phyloP scores from a whole-genome alignment of 176 grass and related monocot genomes.

The Chrysopogon serrulatus region DNA sequence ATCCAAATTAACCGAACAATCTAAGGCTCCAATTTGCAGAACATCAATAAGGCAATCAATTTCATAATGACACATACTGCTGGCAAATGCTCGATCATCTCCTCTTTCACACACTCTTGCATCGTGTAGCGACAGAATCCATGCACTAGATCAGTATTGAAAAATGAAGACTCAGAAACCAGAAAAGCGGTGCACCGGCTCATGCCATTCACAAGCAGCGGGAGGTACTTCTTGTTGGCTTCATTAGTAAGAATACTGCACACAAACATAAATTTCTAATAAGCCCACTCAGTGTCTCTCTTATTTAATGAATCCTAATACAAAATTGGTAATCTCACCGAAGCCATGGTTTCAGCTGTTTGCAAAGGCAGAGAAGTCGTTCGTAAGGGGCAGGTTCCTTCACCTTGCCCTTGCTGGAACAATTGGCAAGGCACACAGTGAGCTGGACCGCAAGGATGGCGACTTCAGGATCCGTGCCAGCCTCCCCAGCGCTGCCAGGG shows the following conservation, averaged over 20 bases:
- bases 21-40: conserved; percentile 5
- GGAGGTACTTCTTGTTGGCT: conserved; percentile 34
- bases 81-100: conserved; percentile 41
- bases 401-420: conserved; percentile 52
- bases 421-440: conserved; percentile 47
- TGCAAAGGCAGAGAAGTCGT: conserved; percentile 40
- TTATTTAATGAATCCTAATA: neutral
- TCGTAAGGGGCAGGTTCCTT: conserved; percentile 41
- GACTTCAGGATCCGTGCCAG: conserved; percentile 54
- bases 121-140: conserved; percentile 41
- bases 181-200: conserved; percentile 62
- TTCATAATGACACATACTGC: conserved; percentile 41
- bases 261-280: neutral
- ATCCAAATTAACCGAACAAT: neutral
- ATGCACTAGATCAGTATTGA: conserved; percentile 28
- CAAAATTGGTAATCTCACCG: conserved; percentile 31
- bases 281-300: neutral
- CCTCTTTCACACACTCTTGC: conserved; percentile 26
- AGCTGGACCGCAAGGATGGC: conserved; percentile 51
- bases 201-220: conserved; percentile 47
- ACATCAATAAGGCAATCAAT: neutral
- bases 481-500: conserved; percentile 30
- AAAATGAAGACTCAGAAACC: conserved; percentile 25
- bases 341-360: conserved; percentile 72
- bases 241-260: conserved; percentile 57